These are phyloP conservation scores for Aspergillus uvarum DNA, from an alignment of 2,329 filamentous ascomycete species.

Conservation along the genomic window DNA sequence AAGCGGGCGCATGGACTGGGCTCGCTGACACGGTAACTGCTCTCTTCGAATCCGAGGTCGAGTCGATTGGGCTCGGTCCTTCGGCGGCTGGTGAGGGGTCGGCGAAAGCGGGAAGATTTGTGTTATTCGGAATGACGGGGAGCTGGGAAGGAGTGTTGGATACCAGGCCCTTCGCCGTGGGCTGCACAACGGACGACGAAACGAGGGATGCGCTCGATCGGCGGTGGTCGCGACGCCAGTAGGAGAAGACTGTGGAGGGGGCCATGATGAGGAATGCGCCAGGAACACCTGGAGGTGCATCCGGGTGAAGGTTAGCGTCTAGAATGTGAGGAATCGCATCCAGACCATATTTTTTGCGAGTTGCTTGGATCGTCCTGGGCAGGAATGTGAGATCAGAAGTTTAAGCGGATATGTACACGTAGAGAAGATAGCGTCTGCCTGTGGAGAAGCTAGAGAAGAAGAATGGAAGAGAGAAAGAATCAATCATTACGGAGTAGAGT, in stretches of 20 bases:
- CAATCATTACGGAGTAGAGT: neutral
- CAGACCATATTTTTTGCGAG: constrained; percentile 11
- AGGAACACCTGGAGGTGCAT: constrained; percentile 19
- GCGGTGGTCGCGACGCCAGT: constrained; percentile 42
- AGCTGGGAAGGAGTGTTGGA: constrained; percentile 34
- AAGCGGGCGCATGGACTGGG: constrained; percentile 24
- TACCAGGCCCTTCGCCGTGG: constrained; percentile 22
- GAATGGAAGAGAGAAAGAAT: neutral
- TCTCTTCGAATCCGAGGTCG: constrained; percentile 17
- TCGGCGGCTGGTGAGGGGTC: constrained; percentile 15
- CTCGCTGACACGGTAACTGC: constrained; percentile 20
- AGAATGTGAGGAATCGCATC: constrained; percentile 11
- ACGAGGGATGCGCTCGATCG: constrained; percentile 34
- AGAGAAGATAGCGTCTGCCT: neutral
- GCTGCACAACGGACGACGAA: constrained; percentile 22
- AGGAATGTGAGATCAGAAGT: neutral
- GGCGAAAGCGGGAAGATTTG: constrained; percentile 30
- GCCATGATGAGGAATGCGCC: constrained; percentile 29
- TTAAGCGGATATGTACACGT: neutral
- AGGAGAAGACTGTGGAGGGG: constrained; percentile 41
- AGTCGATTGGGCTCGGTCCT: neutral
- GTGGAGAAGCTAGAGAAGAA: neutral
- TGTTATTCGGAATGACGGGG: constrained; percentile 32
- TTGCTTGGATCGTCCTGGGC: neutral
- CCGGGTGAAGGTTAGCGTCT: constrained; percentile 16